These are phyloP conservation scores for Clavispora fructus DNA, from an alignment of 805 yeast species.

Conservation along the genomic window DNA sequence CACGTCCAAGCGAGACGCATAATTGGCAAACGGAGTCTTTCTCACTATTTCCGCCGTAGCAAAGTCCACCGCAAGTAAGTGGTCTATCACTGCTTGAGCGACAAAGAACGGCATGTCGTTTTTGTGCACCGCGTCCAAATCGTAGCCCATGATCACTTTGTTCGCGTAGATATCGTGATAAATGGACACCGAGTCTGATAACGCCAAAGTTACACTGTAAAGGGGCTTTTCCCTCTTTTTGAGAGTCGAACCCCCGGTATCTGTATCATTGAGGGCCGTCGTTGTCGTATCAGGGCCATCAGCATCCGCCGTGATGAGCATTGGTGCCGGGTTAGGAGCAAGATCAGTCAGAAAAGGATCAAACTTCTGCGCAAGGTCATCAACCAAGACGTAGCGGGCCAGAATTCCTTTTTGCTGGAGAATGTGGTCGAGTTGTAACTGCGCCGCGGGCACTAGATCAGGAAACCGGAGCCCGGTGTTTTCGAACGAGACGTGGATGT, in stretches of 20 bases:
- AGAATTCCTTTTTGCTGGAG: conserved; percentile 5
- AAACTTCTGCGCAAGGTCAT: conserved; percentile 8
- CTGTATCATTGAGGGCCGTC: not conserved
- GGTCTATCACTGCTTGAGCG: conserved; percentile 40
- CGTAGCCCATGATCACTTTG: conserved; percentile 31
- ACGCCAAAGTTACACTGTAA: conserved; percentile 30
- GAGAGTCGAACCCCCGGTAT: not conserved
- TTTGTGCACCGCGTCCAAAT: conserved; percentile 40
- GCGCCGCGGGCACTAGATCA: conserved; percentile 53
- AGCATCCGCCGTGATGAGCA: not conserved
- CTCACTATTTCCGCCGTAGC: not conserved
- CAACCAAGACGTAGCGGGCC: conserved; percentile 8
- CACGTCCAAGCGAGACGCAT: conserved; percentile 3
- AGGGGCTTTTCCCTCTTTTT: not conserved
- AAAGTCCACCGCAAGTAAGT: conserved; percentile 15
- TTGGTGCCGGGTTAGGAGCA: not conserved
- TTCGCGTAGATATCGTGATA: conserved; percentile 37
- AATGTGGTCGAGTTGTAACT: conserved; percentile 26
- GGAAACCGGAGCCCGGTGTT: conserved; percentile 52
- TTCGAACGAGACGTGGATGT: conserved; percentile 23
- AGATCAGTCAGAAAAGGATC: not conserved
- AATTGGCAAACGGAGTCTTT: not conserved
- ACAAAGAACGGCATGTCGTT: conserved; percentile 62
- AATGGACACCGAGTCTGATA: conserved; percentile 40
- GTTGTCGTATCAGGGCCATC: no score